These are phyloP conservation scores for Mortierella sp. DNA, from an alignment of 371 early-diverging fungal genomes.

Conservation along the genomic window DNA sequence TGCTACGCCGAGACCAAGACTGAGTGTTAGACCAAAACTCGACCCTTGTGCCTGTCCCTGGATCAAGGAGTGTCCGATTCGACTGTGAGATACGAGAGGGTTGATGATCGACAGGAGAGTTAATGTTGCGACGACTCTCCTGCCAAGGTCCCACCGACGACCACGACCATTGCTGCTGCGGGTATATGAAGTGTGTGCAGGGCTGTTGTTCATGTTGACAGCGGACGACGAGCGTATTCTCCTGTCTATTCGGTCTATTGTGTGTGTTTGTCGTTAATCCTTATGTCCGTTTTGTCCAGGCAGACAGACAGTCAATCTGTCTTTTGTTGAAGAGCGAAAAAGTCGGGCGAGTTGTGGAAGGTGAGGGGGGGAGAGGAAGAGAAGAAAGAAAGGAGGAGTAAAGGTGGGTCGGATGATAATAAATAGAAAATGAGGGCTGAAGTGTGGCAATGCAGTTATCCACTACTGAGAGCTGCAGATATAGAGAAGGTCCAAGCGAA, in stretches of 20 bases:
- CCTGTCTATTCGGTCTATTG: too few relatives aligned
- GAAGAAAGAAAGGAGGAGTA: not conserved
- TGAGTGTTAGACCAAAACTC: not conserved
- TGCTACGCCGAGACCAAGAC: not conserved
- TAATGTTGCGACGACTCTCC: not conserved
- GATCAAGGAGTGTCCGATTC: not conserved
- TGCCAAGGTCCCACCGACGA: not conserved
- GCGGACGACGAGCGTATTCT: not conserved
- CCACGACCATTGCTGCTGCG: not conserved
- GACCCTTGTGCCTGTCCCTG: not conserved
- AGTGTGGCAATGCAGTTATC: too few relatives aligned
- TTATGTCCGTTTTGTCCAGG: not conserved
- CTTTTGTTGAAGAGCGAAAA: not conserved
- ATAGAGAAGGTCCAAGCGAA: not conserved
- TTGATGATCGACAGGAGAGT: slow-evolving; percentile 1
- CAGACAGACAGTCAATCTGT: not conserved
- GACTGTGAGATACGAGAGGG: not conserved
- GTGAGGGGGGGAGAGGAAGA: not conserved
- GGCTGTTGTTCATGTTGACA: not conserved
- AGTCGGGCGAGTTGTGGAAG: not conserved
- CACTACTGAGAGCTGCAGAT: not conserved
- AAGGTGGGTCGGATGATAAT: not conserved
- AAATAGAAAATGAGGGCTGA: too few relatives aligned
- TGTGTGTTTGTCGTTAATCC: not conserved
- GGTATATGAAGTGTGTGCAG: not conserved